Conservation (phyloP, 2,329 filamentous ascomycete genomes). For the Venturia asperata region DNA sequence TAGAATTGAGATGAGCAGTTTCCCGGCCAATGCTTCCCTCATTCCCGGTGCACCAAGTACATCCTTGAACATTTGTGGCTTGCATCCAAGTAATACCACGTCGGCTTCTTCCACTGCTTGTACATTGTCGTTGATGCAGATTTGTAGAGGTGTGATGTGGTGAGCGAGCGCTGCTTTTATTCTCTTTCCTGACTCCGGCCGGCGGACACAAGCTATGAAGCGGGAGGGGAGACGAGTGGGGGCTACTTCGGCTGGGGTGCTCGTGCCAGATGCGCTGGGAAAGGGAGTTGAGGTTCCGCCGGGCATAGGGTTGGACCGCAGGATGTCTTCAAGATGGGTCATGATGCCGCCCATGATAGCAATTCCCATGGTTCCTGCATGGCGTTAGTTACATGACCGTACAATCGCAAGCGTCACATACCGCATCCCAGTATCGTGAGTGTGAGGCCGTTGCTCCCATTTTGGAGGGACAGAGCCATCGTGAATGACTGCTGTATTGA, state of each 20-base stretch:
- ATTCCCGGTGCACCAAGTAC: constrained; percentile 64
- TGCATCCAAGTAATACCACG: constrained; percentile 71
- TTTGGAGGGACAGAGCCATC: constrained; percentile 9
- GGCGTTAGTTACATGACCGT: not conserved
- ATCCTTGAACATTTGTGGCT: constrained; percentile 65
- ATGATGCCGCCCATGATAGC: constrained; percentile 78
- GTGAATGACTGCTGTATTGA: not conserved
- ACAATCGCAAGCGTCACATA: constrained; percentile 37
- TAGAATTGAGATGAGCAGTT: constrained; percentile 74
- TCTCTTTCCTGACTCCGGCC: constrained; percentile 59
- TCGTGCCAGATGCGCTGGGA: constrained; percentile 27
- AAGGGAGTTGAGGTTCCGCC: constrained; percentile 33
- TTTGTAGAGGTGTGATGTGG: constrained; percentile 53
- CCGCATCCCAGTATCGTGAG: constrained; percentile 77
- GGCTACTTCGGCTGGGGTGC: constrained; percentile 34
- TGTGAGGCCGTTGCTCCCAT: constrained; percentile 44
- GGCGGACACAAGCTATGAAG: constrained; percentile 76
- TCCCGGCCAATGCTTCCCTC: constrained; percentile 64
- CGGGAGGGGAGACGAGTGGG: constrained; percentile 58
- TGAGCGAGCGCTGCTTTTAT: constrained; percentile 59
- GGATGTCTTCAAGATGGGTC: constrained; percentile 51
- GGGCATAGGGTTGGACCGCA: constrained; percentile 39
- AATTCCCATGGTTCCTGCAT: constrained; percentile 73
- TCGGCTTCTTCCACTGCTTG: constrained; percentile 60
- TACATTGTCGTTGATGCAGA: constrained; percentile 67